These are phyloP conservation scores for Magnusiomyces suaveolens DNA, from an alignment of 1,139 yeast species.

Conservation along the genomic window DNA sequence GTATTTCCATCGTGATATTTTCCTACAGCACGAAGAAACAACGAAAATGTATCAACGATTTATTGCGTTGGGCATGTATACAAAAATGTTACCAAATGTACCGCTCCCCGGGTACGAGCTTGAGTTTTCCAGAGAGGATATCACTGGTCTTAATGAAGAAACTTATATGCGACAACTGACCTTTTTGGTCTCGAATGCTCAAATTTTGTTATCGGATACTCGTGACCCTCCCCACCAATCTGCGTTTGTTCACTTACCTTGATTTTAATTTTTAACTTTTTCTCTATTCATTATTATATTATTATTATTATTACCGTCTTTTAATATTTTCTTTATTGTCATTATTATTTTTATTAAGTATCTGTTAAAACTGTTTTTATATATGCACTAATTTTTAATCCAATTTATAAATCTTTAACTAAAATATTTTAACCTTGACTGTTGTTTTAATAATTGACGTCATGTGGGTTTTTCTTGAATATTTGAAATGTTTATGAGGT, in stretches of 20 bases:
- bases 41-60: conserved; percentile 8
- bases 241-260: neutral
- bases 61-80: conserved; percentile 9
- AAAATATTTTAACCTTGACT: too few species aligned
- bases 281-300: neutral
- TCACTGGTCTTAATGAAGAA: conserved; percentile 4
- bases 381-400: neutral
- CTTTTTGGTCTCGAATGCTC: conserved; percentile 1
- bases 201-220: neutral
- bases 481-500: too few species aligned
- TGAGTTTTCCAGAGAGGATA: neutral
- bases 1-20: conserved; percentile 10
- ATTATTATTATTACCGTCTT: neutral
- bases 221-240: neutral
- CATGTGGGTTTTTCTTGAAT: too few species aligned
- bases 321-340: neutral
- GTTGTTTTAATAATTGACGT: too few species aligned
- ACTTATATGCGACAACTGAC: conserved; percentile 4
- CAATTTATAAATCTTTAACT: too few species aligned
- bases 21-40: conserved; percentile 8
- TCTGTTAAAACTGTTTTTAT: neutral
- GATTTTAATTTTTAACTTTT: neutral
- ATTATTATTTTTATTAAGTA: too few species aligned
- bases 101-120: conserved; percentile 6
- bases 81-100: conserved; percentile 4